Conservation (phyloP, 2,329 filamentous ascomycete genomes). For the Aspergillus ochraceus region DNA sequence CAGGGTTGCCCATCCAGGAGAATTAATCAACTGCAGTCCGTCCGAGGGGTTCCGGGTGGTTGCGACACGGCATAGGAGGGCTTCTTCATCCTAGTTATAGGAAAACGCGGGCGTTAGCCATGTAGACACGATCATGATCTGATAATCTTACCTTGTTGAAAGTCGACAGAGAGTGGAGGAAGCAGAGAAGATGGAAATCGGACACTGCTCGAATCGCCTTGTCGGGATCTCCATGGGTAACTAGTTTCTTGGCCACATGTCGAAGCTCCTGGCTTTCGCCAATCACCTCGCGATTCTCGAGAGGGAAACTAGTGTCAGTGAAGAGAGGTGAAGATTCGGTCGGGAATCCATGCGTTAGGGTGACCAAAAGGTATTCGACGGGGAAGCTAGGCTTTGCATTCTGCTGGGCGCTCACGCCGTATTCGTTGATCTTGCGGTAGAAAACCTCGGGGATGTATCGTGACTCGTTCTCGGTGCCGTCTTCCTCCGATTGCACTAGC, state of each 20-base stretch:
- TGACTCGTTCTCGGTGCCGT: constrained; percentile 65
- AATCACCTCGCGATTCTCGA: constrained; percentile 86
- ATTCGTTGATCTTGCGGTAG: constrained; percentile 93
- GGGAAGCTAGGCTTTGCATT: constrained; percentile 96
- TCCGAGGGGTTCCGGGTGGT: constrained; percentile 77
- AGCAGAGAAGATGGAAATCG: constrained; percentile 93
- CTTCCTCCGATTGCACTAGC: constrained; percentile 90
- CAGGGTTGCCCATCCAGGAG: constrained; percentile 90
- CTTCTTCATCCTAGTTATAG: constrained; percentile 76
- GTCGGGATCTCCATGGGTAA: constrained; percentile 61
- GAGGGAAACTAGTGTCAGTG: constrained; percentile 69
- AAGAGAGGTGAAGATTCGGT: constrained; percentile 76
- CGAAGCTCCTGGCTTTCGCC: constrained; percentile 81
- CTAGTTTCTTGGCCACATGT: constrained; percentile 67
- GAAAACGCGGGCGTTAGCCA: not conserved
- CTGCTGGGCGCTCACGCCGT: constrained; percentile 92
- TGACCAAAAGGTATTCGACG: constrained; percentile 93
- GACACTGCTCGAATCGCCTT: constrained; percentile 70
- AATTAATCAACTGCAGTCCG: constrained; percentile 79
- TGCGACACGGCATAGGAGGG: constrained; percentile 80
- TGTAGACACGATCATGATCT: not conserved
- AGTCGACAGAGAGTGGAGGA: constrained; percentile 75
- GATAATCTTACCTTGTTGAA: constrained; percentile 71
- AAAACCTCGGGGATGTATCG: constrained; percentile 98
- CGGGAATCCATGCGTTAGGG: constrained; percentile 94